Evolutionary conservation across 2,329 filamentous ascomycete species (phyloP).

Genomic region (Epichloe hybrida): DNA sequence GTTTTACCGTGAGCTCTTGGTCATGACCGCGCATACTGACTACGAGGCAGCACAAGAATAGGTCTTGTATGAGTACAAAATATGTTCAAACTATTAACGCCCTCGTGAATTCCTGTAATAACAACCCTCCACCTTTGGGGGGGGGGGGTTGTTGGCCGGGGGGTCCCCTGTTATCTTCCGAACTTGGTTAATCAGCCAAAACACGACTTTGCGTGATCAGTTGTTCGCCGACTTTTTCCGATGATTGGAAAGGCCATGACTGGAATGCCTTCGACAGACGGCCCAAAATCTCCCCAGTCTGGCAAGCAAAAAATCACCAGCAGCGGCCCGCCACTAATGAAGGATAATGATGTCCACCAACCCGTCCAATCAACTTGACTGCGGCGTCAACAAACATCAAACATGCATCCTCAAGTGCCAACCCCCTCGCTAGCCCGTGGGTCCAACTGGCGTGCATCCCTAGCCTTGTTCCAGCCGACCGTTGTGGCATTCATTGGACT

Average conservation of each 20-base stretch:
- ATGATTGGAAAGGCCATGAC: too few relatives aligned
- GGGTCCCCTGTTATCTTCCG: too few relatives aligned
- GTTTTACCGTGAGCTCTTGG: conserved; percentile 12
- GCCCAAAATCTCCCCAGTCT: too few relatives aligned
- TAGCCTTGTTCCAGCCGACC: conserved; percentile 17
- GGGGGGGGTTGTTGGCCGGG: too few relatives aligned
- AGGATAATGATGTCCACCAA: not conserved
- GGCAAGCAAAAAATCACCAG: too few relatives aligned
- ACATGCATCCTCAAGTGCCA: conserved; percentile 15
- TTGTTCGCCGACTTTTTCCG: too few relatives aligned
- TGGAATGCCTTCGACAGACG: too few relatives aligned
- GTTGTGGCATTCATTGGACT: conserved; percentile 24
- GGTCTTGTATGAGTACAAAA: conserved; percentile 15
- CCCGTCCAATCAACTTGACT: not conserved
- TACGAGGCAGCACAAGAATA: conserved; percentile 11
- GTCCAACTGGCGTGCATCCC: conserved; percentile 13
- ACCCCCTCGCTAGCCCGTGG: conserved; percentile 2
- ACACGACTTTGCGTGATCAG: too few relatives aligned
- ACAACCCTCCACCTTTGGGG: too few relatives aligned
- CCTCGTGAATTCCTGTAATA: too few relatives aligned
- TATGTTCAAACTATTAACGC: not conserved
- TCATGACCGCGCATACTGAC: conserved; percentile 10
- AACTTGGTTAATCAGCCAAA: too few relatives aligned
- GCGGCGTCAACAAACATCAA: not conserved
- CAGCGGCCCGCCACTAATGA: too few relatives aligned